Evolutionary conservation across 768 basidiomycete species (phyloP), one percentile per base, ranked within the genome.

Genomic region (Mycena kentingensis): DNA sequence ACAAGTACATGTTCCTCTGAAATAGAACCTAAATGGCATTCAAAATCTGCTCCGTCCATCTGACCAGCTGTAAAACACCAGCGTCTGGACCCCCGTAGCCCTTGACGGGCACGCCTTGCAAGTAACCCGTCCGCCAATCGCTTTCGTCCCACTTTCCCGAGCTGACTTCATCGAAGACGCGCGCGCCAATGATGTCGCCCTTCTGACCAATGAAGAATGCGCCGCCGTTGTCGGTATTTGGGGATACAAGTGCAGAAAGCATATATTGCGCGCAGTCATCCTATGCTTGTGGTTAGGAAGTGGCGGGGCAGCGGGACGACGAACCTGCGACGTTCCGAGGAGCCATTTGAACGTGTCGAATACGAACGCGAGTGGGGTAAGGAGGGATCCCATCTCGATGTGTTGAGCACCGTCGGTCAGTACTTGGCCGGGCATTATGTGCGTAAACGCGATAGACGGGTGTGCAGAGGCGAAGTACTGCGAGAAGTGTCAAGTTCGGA

Each of bases 221-320:
- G 10, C 44, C 44, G n/a, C 44, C 44, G 26, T 28, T 25, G 8
- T 46, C 44, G 16, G 26, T 42, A 6, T 51, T 39, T 5, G 35
- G 13, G 12, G 37, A 6, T 4, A 58, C 37, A 7, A 59, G 35
- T 4, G 54, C 54, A 38, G 31, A 38, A n/a, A 59, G 36, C 54
- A 64, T 55, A 47, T 55, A 64, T 49, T 66, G 59, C 5, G 48
- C 64, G 34, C 55, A 62, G 18, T 64, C 63, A 19, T 46, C 44
- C 44, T 46, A 28, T 18, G 18, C 19, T 10, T 8, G 37, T 8
- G 8, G 21, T 19, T 10, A 10, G 37, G 21, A 10, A 8, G 13
- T 10, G 7, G 19, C 10, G 10, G 11, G n/a, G 6, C 7, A 29
- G 26, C 16, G 21, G 26, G 24, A 27, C 5, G 13, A 28, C 44